Percentiles rank a stretch among this genome's conserved stretches.
These are phyloP conservation scores for Phanerochaete carnosa DNA, from an alignment of 768 basidiomycete species.

Conservation along the genomic window DNA sequence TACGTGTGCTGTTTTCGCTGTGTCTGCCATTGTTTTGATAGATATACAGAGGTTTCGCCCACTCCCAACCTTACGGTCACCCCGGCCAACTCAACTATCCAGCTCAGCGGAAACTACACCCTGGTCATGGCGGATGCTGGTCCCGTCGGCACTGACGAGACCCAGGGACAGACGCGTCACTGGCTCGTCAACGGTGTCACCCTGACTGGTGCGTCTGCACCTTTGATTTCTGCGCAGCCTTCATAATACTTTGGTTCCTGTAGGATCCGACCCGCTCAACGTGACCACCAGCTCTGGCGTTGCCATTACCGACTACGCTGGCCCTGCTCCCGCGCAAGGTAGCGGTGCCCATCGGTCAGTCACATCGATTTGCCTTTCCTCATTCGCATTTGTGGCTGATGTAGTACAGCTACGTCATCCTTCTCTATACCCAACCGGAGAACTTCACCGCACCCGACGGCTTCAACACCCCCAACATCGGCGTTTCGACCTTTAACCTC, in stretches of 20 bases:
- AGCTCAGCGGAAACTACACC: constrained; percentile 53
- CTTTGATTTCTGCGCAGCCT: neutral
- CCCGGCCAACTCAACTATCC: constrained; percentile 44
- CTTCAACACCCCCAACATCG: constrained; percentile 45
- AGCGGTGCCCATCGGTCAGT: constrained; percentile 70
- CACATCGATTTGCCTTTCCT: constrained; percentile 7
- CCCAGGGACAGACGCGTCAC: constrained; percentile 65
- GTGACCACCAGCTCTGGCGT: constrained; percentile 43
- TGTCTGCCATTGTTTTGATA: neutral
- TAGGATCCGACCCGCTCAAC: constrained; percentile 12
- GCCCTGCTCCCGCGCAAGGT: constrained; percentile 65
- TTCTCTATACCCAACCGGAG: constrained; percentile 61
- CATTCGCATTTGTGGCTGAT: neutral
- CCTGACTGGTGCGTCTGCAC: constrained; percentile 35
- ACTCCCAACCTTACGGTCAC: constrained; percentile 52
- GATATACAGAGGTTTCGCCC: constrained; percentile 47
- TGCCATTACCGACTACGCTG: constrained; percentile 62
- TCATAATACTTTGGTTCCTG: neutral
- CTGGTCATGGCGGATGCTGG: constrained; percentile 77
- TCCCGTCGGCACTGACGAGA: constrained; percentile 47
- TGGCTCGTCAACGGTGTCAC: constrained; percentile 75
- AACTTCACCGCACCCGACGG: constrained; percentile 59
- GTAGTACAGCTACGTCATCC: constrained; percentile 56
- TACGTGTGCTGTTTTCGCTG: constrained; percentile 31
- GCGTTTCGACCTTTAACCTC: constrained; percentile 56